Evolutionary conservation across 75 land plant species (phyloP).

Genomic region (Larix kaempferi): DNA sequence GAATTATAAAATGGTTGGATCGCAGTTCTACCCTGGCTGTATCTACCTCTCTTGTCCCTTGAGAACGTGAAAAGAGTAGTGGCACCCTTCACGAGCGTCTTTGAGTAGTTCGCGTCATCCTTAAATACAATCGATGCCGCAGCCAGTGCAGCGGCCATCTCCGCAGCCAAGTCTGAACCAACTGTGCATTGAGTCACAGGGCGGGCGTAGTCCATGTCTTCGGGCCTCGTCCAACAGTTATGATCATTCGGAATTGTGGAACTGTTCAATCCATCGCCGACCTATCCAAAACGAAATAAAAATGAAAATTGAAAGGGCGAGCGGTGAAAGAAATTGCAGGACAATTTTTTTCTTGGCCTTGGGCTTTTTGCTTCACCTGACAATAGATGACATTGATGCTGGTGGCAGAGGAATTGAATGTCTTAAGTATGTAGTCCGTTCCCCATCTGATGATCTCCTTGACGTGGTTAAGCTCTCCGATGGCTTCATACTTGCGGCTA

Average conservation of each 20-base stretch:
- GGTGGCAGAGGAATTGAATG: constrained; percentile 77
- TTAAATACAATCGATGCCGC: constrained; percentile 97
- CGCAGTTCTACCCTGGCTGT: constrained; percentile 52
- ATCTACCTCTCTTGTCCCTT: constrained; percentile 67
- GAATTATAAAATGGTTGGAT: constrained; percentile 81
- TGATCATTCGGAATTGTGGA: constrained; percentile 59
- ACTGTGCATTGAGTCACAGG: constrained; percentile 33
- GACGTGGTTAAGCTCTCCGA: constrained; percentile 80
- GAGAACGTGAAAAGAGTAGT: constrained; percentile 56
- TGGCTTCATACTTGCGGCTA: constrained; percentile 73
- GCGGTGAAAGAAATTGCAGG: background rate
- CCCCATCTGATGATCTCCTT: constrained; percentile 95
- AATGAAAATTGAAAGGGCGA: too few species aligned
- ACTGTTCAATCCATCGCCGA: background rate
- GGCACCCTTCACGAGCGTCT: constrained; percentile 83
- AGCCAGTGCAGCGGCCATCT: constrained; percentile 98
- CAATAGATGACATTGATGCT: constrained; percentile 40
- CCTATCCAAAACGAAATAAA: background rate
- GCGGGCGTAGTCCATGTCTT: constrained; percentile 76
- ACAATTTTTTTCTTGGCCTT: constrained; percentile 2
- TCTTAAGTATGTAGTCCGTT: constrained; percentile 81
- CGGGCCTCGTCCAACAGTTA: constrained; percentile 94
- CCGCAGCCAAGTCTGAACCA: constrained; percentile 89
- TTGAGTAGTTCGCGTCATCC: constrained; percentile 75
- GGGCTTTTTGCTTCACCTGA: constrained; percentile 35